Evolutionary conservation across 805 yeast genomes (phyloP), one percentile per base, ranked within the genome.

Genomic region (Kuraishia piskuri): DNA sequence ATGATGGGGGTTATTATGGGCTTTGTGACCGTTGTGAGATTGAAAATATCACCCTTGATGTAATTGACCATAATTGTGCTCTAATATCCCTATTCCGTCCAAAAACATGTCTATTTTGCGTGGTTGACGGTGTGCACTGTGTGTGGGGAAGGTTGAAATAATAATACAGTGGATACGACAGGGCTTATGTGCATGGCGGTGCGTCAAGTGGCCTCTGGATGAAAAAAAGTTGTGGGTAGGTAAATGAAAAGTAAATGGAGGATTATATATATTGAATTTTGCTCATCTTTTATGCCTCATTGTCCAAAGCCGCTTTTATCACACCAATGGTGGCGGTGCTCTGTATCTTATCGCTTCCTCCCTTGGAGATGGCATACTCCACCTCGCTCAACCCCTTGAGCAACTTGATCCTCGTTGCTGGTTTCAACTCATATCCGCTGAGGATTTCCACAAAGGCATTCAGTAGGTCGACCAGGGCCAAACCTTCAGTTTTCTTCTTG

Each of bases 341-440:
- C 64, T 92, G 97, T 31, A 94, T 79, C 66, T 84, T 87, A 55
- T 91, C 97, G 63, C 84, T 88, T 1, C 98, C 97, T 9, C 99
- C 99, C 65, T 82, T 84, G 19, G 96, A 83, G 40, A 94, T 84
- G 1, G 96, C 86, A 67, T 91, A 92, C 70, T 94, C 99, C 22
- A 94, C 80, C 54, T 92, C 97, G 14, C 91, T 82, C 52, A 94
- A 71, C 1, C 90, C 90, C 57, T 79, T 77, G 54, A 90, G 71
- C 5, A 92, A 74, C 17, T 74, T 73, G 12, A 83, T 79, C 57
- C 95, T 75, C 2, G 94, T 83, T 25, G 68, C 66, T 1, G 79
- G 74, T 57, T 78, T 76, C 61, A 94, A 70, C 56, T 90, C 88
- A 59, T 84, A 82, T n/a, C 71, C 73, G 53, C 82, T 83, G 53